phyloP scores from a whole-genome alignment of 345 rosid species.

The Nasturtium officinale region DNA sequence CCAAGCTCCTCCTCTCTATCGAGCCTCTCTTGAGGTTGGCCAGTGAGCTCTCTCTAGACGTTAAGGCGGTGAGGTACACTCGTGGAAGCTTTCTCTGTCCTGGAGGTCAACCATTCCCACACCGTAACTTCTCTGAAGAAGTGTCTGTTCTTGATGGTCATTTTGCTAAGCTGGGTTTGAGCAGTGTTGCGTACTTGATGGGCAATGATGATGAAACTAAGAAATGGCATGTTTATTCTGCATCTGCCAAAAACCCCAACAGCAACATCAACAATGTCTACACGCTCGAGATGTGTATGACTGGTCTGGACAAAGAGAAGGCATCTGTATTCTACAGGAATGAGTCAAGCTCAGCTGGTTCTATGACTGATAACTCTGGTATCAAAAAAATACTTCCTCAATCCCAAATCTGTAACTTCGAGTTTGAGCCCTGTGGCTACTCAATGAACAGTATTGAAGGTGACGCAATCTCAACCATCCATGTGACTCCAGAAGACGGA shows the following conservation, averaged over 20 bases:
- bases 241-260: slow-evolving; percentile 40
- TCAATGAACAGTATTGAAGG: slow-evolving; percentile 76
- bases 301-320: slow-evolving; percentile 58
- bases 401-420: slow-evolving; percentile 67
- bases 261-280: slow-evolving; percentile 29
- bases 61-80: slow-evolving; percentile 57
- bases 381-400: slow-evolving; percentile 62
- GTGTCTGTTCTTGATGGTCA: slow-evolving; percentile 54
- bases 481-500: slow-evolving; percentile 83
- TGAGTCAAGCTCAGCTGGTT: slow-evolving; percentile 39
- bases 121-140: slow-evolving; percentile 73
- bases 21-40: slow-evolving; percentile 55
- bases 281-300: slow-evolving; percentile 80
- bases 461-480: slow-evolving; percentile 60
- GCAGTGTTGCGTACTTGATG: slow-evolving; percentile 50
- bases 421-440: slow-evolving; percentile 82
- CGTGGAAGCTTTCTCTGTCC: slow-evolving; percentile 91
- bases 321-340: slow-evolving; percentile 62
- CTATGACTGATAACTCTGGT: slow-evolving; percentile 69
- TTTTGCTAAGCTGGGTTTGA: slow-evolving; percentile 46
- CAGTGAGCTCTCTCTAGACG: slow-evolving; percentile 48
- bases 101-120: slow-evolving; percentile 67
- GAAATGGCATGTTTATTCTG: slow-evolving; percentile 72
- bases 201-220: slow-evolving; percentile 48
- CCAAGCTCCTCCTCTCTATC: slow-evolving; percentile 65